phyloP scores from a whole-genome alignment of 176 grass and related monocot genomes.

The Hordeum marinum region DNA sequence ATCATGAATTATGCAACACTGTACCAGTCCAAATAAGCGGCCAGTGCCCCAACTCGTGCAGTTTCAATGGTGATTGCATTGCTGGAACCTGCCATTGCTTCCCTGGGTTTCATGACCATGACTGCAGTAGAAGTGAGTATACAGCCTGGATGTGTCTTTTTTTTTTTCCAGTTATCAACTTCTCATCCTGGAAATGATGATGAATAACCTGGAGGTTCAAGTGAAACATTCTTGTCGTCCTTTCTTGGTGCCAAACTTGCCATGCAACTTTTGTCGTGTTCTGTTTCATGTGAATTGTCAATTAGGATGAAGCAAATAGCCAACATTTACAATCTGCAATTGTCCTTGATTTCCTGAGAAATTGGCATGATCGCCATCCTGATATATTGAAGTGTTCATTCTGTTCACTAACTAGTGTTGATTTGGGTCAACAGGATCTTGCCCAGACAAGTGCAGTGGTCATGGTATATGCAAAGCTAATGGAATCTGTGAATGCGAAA shows the following conservation, averaged over 20 bases:
- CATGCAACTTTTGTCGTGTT: neutral
- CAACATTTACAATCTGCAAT: neutral
- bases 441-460: slow-evolving; percentile 62
- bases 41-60: slow-evolving; percentile 71
- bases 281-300: neutral
- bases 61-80: slow-evolving; percentile 88
- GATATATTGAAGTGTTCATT: neutral
- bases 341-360: neutral
- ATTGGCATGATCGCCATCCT: neutral
- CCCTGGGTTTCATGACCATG: slow-evolving; percentile 78
- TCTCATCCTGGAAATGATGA: neutral
- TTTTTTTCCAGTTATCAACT: neutral
- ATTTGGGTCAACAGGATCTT: slow-evolving; percentile 62
- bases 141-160: neutral
- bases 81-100: slow-evolving; percentile 92
- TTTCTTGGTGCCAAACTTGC: neutral
- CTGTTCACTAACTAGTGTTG: slow-evolving; percentile 21
- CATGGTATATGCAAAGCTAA: slow-evolving; percentile 76
- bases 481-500: slow-evolving; percentile 85
- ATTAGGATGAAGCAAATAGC: neutral
- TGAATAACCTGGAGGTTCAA: neutral
- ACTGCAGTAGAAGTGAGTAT: slow-evolving; percentile 83
- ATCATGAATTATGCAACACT: slow-evolving; percentile 76
- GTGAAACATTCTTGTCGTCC: neutral
- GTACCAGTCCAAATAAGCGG: slow-evolving; percentile 48